These are phyloP conservation scores for Coniella lustricola DNA, from an alignment of 2,329 filamentous ascomycete genomes.

Conservation along the genomic window DNA sequence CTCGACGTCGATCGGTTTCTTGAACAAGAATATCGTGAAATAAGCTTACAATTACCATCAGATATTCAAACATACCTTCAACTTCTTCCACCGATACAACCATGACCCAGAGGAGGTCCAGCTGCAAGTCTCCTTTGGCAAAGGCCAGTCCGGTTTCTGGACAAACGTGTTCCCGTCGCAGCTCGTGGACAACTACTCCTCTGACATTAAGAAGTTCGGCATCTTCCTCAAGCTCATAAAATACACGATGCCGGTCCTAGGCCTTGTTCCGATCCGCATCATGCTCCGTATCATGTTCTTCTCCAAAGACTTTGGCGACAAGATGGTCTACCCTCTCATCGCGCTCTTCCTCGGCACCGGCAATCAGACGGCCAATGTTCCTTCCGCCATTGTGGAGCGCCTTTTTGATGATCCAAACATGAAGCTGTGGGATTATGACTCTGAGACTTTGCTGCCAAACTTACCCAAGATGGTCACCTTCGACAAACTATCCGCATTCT, in stretches of 20 bases:
- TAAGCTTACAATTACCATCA: neutral
- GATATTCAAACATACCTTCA: conserved; percentile 52
- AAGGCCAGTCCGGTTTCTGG: conserved; percentile 45
- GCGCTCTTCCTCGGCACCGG: conserved; percentile 61
- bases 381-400: conserved; percentile 58
- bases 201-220: conserved; percentile 43
- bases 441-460: conserved; percentile 48
- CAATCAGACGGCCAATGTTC: conserved; percentile 59
- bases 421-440: conserved; percentile 54
- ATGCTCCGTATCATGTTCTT: conserved; percentile 56
- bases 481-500: conserved; percentile 54
- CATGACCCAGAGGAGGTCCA: conserved; percentile 38
- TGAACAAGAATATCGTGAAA: neutral
- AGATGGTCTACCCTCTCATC: conserved; percentile 64
- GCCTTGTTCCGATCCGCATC: conserved; percentile 47
- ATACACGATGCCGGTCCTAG: conserved; percentile 44
- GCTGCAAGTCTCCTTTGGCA: conserved; percentile 48
- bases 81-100: conserved; percentile 38
- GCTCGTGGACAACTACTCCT: conserved; percentile 40
- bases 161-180: conserved; percentile 47
- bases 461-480: conserved; percentile 61
- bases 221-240: conserved; percentile 43
- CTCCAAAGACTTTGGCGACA: conserved; percentile 56
- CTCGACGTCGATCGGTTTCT: neutral
- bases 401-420: conserved; percentile 52